Percentiles rank a stretch among this genome's conserved stretches.
Conservation (phyloP, 2,329 filamentous ascomycete genomes). For the Claviceps lovelessii region DNA sequence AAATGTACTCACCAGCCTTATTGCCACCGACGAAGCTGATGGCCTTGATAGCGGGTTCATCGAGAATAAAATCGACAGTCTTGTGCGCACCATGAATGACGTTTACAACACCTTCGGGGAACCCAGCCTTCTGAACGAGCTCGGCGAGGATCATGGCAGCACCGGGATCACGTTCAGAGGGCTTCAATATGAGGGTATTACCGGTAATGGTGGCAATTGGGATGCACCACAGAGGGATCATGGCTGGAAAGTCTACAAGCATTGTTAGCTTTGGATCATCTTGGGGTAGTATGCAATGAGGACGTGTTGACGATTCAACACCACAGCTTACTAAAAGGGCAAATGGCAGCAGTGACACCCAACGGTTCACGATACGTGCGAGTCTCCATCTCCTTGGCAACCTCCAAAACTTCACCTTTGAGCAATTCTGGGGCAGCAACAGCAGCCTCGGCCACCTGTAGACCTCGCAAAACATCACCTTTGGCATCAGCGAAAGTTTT, state of each 20-base stretch:
- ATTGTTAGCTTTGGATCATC: constrained; percentile 5
- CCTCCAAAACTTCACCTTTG: constrained; percentile 72
- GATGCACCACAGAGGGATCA: constrained; percentile 88
- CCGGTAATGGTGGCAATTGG: constrained; percentile 72
- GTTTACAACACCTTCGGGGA: constrained; percentile 71
- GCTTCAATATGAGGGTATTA: constrained; percentile 75
- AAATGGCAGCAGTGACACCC: constrained; percentile 70
- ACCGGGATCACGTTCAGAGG: constrained; percentile 72
- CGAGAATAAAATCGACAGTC: constrained; percentile 75
- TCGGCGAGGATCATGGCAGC: constrained; percentile 77
- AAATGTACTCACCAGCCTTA: constrained; percentile 83
- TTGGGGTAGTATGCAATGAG: background rate
- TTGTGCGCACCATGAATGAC: constrained; percentile 67
- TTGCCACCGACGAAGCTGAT: constrained; percentile 78
- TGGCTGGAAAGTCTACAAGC: constrained; percentile 65
- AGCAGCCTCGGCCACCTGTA: constrained; percentile 75
- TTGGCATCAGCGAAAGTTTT: constrained; percentile 76
- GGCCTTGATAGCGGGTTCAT: constrained; percentile 74
- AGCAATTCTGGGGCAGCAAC: constrained; percentile 69
- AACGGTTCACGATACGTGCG: constrained; percentile 68
- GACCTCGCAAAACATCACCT: constrained; percentile 66
- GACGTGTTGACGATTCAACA: background rate
- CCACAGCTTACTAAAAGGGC: constrained; percentile 55
- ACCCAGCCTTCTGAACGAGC: constrained; percentile 64
- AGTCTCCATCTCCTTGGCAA: constrained; percentile 83